Conservation (phyloP, 176 grass and related monocot species). For the Triticum monococcum region DNA sequence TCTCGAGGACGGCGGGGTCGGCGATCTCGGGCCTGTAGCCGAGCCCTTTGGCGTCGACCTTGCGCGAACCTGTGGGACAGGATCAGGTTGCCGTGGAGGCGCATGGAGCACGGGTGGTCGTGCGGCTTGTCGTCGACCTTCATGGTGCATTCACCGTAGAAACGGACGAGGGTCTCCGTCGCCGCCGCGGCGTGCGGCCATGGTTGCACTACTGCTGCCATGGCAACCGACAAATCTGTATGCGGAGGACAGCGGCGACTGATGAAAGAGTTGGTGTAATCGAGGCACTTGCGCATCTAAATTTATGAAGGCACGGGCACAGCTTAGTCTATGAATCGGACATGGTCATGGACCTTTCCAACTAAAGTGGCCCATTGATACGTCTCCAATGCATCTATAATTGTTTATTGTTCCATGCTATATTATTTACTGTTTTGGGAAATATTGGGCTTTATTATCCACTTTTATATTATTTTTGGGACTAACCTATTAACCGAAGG, state of each 20-base stretch:
- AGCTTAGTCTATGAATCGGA: neutral
- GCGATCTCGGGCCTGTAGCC: neutral
- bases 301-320: neutral
- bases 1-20: neutral
- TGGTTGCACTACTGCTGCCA: neutral
- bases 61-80: neutral
- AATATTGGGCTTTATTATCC: too few relatives aligned
- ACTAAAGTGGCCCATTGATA: neutral
- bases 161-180: neutral
- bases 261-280: neutral
- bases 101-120: neutral
- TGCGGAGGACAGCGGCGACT: neutral
- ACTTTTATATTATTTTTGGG: too few relatives aligned
- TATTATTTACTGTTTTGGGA: too few relatives aligned
- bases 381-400: too few relatives aligned
- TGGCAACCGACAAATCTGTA: neutral
- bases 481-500: too few relatives aligned
- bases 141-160: neutral
- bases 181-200: neutral
- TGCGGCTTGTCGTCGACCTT: neutral
- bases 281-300: neutral
- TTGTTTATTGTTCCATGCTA: too few relatives aligned
- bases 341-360: neutral
- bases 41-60: neutral
- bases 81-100: neutral